Evolutionary conservation across 164 flowering plant genomes (phyloP).

Genomic region (Chimonanthus salicifolius): DNA sequence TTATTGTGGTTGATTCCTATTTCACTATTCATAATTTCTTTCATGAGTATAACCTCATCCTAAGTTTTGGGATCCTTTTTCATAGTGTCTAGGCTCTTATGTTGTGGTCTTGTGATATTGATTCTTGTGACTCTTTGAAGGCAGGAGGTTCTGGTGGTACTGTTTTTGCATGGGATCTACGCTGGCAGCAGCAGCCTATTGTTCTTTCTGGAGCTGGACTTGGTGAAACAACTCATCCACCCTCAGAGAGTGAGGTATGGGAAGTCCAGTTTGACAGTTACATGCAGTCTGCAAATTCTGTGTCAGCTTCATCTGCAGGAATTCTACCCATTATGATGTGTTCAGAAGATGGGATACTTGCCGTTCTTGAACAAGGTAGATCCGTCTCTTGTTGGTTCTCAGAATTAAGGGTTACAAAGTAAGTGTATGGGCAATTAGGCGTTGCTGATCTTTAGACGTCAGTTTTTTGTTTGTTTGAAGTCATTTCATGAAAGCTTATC

Average conservation of each 20-base stretch:
- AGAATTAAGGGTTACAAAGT: background rate
- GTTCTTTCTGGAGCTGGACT: conserved; percentile 51
- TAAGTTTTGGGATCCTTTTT: background rate
- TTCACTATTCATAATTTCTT: background rate
- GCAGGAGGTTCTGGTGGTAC: conserved; percentile 93
- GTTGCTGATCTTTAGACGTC: too few species aligned
- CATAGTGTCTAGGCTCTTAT: background rate
- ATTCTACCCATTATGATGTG: conserved; percentile 79
- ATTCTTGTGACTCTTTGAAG: conserved; percentile 28
- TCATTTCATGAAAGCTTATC: too few species aligned
- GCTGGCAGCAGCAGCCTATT: conserved; percentile 67
- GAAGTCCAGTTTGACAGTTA: conserved; percentile 75
- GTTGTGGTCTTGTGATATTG: background rate
- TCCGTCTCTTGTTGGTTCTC: background rate
- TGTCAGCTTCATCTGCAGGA: conserved; percentile 39
- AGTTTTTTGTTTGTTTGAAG: too few species aligned
- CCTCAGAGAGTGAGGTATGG: conserved; percentile 86
- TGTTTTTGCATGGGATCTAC: conserved; percentile 92
- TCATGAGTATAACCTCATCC: background rate
- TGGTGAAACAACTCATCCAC: conserved; percentile 23
- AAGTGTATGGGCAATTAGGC: background rate
- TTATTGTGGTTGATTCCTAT: background rate
- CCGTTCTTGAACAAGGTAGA: conserved; percentile 77
- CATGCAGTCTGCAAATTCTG: conserved; percentile 37
- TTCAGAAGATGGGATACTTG: conserved; percentile 92